These are phyloP conservation scores for Lodderomyces margitis DNA, from an alignment of 1,139 yeast species.

Conservation along the genomic window DNA sequence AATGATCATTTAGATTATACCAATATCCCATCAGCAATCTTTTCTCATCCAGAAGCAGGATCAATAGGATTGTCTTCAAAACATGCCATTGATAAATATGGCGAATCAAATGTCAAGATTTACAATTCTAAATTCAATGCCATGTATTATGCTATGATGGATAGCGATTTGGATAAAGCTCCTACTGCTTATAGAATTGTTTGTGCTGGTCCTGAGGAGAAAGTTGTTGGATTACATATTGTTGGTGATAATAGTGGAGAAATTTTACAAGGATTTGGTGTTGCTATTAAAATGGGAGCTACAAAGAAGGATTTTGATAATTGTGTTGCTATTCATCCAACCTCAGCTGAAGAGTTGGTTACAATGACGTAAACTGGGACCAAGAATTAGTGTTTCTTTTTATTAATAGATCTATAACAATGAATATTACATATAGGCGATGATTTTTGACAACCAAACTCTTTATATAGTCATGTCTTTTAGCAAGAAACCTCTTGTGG, in stretches of 20 bases:
- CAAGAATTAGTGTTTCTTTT: not conserved
- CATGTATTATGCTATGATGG: slow-evolving; percentile 89
- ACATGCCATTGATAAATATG: slow-evolving; percentile 75
- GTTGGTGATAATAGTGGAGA: slow-evolving; percentile 91
- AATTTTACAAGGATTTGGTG: slow-evolving; percentile 97
- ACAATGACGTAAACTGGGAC: slow-evolving; percentile 57
- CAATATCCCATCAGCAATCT: slow-evolving; percentile 87
- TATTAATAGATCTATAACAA: slow-evolving; percentile 1
- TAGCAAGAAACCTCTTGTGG: too few relatives aligned
- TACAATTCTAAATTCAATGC: slow-evolving; percentile 82
- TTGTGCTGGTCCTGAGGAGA: slow-evolving; percentile 77
- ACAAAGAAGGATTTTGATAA: slow-evolving; percentile 92
- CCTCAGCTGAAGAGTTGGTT: slow-evolving; percentile 95
- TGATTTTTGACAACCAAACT: too few relatives aligned
- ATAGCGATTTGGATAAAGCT: slow-evolving; percentile 62
- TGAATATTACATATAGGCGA: too few relatives aligned
- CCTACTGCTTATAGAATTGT: slow-evolving; percentile 87
- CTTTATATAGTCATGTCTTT: too few relatives aligned
- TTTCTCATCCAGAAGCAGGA: slow-evolving; percentile 97
- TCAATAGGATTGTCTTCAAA: slow-evolving; percentile 82
- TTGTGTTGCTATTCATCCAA: slow-evolving; percentile 98
- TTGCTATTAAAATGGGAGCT: slow-evolving; percentile 96
- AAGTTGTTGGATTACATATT: slow-evolving; percentile 91
- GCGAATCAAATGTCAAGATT: slow-evolving; percentile 75
- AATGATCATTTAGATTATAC: slow-evolving; percentile 74